phyloP scores from a whole-genome alignment of 805 yeast genomes.

The Cephaloascus fragrans region DNA sequence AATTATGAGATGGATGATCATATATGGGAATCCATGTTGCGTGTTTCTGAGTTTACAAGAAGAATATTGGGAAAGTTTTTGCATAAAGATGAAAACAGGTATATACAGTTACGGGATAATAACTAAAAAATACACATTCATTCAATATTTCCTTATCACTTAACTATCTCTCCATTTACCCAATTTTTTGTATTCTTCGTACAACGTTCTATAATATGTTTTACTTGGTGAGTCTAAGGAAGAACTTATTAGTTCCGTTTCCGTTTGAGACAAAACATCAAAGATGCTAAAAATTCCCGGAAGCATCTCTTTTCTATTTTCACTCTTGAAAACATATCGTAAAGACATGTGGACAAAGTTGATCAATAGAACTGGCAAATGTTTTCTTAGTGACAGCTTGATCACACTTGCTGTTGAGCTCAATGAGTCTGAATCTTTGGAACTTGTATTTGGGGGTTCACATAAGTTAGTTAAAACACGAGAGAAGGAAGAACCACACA shows the following conservation, averaged over 20 bases:
- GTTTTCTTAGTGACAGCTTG: slow-evolving; percentile 54
- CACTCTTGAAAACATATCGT: slow-evolving; percentile 33
- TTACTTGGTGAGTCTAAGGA: slow-evolving; percentile 64
- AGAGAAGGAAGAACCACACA: slow-evolving; percentile 38
- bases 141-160: slow-evolving; percentile 3
- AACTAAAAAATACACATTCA: slow-evolving; percentile 1
- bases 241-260: slow-evolving; percentile 51
- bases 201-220: slow-evolving; percentile 54
- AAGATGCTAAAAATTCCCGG: slow-evolving; percentile 54
- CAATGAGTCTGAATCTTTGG: slow-evolving; percentile 22
- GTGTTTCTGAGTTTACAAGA: slow-evolving; percentile 8
- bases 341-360: slow-evolving; percentile 50
- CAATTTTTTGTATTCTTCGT: slow-evolving; percentile 59
- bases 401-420: slow-evolving; percentile 46
- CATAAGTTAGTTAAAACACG: slow-evolving; percentile 61
- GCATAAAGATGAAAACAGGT: slow-evolving; percentile 20
- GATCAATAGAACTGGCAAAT: slow-evolving; percentile 48
- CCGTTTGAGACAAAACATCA: slow-evolving; percentile 60
- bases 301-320: slow-evolving; percentile 37
- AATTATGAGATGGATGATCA: slow-evolving; percentile 17
- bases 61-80: slow-evolving; percentile 19
- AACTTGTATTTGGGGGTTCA: slow-evolving; percentile 46
- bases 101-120: slow-evolving; percentile 4
- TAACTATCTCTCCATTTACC: slow-evolving; percentile 76
- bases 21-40: slow-evolving; percentile 23